Evolutionary conservation across 805 yeast genomes (phyloP), one percentile per base, ranked within the genome.

Genomic region (Nakazawaea laoshanensis): DNA sequence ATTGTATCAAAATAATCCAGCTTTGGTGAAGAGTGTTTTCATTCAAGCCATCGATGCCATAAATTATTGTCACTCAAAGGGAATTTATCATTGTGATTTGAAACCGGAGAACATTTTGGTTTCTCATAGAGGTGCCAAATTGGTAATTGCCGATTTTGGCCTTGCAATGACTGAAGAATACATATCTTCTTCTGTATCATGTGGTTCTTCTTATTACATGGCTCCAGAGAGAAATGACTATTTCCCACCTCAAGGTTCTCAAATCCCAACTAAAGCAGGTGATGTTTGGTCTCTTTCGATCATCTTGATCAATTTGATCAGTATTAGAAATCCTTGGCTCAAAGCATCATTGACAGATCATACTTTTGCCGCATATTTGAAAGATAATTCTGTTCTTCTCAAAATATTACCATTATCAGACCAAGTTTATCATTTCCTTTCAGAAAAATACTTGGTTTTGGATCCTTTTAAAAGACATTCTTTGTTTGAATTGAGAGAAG

Each of bases 41-140:
- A 48, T 69, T 26, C 96, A 92, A 57, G 68, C 92, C 53, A 64
- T 89, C 27, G 83, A 87, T 41, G 95, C 88, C 3, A 68, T 88
- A 33, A 72, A 74, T 41, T 83, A 78, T 58, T 83, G 94, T 48
- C 96, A 89, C 54, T 65, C 79, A 2, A 73, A 70, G 40, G 79
- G 82, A n/a, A 74, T 89, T 23, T 89, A 77, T 52, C 97, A 88
- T 53, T 83, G 96, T 50, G 97, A 88, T 57, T 74, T 88, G 43
- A 92, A 92, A 61, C 98, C 98, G 5, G 97, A 92, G 54, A 92
- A 92, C 60, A 72, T 92, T 36, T 62, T 92, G 47, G 75, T 87
- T 31, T 66, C 73, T 9, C 54, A 55, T 48, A 64, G 70, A 45
- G 85, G 76, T 38, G 52, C 65, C 34, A 66, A 59, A 35, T 61